These are phyloP conservation scores for Calonectria ilicicola DNA, from an alignment of 2,329 filamentous ascomycete species.

Conservation along the genomic window DNA sequence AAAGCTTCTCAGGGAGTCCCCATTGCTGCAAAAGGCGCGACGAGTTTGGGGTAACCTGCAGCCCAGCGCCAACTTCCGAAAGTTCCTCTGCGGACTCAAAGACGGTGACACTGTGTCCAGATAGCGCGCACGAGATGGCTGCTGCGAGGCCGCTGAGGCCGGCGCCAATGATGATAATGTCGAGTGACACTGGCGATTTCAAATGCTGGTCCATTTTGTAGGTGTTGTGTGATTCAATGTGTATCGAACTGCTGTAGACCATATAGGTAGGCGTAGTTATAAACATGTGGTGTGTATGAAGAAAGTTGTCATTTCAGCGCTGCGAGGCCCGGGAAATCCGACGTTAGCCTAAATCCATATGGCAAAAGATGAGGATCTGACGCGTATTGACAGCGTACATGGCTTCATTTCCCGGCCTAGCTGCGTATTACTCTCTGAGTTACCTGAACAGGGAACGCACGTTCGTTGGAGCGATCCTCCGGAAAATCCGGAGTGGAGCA, in stretches of 20 bases:
- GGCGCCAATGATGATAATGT: slow-evolving; percentile 57
- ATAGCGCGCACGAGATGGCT: slow-evolving; percentile 51
- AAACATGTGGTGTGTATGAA: background rate
- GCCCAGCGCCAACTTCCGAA: slow-evolving; percentile 61
- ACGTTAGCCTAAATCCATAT: background rate
- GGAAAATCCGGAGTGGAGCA: slow-evolving; percentile 15
- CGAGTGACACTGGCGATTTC: slow-evolving; percentile 31
- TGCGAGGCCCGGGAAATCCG: slow-evolving; percentile 6
- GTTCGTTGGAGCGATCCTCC: background rate
- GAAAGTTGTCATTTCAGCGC: background rate
- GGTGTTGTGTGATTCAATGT: background rate
- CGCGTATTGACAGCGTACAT: background rate
- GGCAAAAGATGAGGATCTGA: background rate
- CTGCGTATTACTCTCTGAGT: background rate
- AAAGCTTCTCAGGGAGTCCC: slow-evolving; percentile 59
- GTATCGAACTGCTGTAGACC: background rate
- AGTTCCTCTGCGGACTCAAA: slow-evolving; percentile 55
- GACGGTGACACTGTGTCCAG: slow-evolving; percentile 55
- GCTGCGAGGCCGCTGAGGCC: slow-evolving; percentile 57
- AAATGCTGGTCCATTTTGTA: slow-evolving; percentile 9
- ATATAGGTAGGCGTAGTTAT: background rate
- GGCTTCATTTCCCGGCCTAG: background rate
- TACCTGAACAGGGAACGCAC: background rate
- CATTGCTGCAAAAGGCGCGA: slow-evolving; percentile 63
- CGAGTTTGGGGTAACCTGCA: slow-evolving; percentile 65